Conservation (phyloP, 176 grass and related monocot species). For the sorghum (Sorghum bicolor) region DNA sequence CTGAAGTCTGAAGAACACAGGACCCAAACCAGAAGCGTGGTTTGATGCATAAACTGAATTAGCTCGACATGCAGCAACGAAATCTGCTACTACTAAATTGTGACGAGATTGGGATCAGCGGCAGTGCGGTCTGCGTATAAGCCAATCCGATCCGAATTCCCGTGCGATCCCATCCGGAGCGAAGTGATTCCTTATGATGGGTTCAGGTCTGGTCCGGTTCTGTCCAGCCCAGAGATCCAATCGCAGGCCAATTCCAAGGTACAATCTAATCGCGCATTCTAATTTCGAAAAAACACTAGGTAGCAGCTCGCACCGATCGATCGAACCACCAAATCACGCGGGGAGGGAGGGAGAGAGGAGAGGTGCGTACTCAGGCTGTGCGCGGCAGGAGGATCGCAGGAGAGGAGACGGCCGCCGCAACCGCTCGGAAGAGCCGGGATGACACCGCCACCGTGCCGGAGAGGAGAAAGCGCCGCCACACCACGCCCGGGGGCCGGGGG, state of each 20-base stretch:
- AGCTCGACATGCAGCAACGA: background rate
- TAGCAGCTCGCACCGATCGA: background rate
- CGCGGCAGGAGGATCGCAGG: background rate
- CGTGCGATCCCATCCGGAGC: no score
- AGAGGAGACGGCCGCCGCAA: background rate
- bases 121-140: background rate
- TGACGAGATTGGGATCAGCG: background rate
- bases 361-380: constrained; percentile 2
- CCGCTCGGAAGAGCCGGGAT: background rate
- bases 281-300: background rate
- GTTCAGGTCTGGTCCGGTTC: background rate
- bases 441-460: background rate
- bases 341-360: background rate
- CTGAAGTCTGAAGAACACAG: background rate
- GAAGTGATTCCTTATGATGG: background rate
- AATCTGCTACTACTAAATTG: no score
- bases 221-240: background rate
- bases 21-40: background rate
- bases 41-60: background rate
- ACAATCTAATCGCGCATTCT: background rate
- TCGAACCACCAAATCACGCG: background rate
- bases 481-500: background rate
- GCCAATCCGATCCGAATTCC: background rate
- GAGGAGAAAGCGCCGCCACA: background rate
- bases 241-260: background rate